Conservation (phyloP, 352 stramenopile species). For the Pythium insidiosum region DNA sequence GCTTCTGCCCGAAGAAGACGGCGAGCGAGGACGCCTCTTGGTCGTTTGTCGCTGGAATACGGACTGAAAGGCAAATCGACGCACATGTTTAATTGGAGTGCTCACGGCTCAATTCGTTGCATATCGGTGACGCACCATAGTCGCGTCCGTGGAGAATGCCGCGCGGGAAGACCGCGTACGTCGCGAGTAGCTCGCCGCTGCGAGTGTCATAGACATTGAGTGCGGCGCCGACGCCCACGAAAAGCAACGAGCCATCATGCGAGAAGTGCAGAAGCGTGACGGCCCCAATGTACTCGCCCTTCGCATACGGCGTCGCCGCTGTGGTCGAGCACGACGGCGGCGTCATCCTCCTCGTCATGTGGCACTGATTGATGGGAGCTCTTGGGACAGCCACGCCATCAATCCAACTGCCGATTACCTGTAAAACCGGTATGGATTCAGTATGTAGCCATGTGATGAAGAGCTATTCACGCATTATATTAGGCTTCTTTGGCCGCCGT, state of each 20-base stretch:
- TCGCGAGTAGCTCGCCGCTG: conserved; percentile 32
- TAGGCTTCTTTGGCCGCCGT: conserved; percentile 14
- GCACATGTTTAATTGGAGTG: too few species aligned
- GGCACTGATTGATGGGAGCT: conserved; percentile 2
- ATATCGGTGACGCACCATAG: conserved; percentile 22
- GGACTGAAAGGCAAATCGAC: too few species aligned
- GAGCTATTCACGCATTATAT: background rate
- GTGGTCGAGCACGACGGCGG: background rate
- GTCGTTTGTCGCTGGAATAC: too few species aligned
- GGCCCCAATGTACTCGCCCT: conserved; percentile 74
- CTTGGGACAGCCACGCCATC: conserved; percentile 10
- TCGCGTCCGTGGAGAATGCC: conserved; percentile 76
- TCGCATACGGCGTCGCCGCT: conserved; percentile 16
- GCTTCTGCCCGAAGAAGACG: conserved; percentile 80
- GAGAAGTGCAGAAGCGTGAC: conserved; percentile 81
- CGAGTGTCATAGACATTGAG: conserved; percentile 58
- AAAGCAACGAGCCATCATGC: conserved; percentile 52
- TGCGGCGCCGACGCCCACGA: conserved; percentile 55
- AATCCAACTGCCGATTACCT: conserved; percentile 7
- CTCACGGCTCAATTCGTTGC: too few species aligned
- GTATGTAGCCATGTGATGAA: conserved; percentile 11
- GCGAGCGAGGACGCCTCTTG: conserved; percentile 13
- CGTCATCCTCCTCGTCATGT: conserved; percentile 1
- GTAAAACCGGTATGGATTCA: conserved; percentile 1
- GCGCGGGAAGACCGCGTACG: conserved; percentile 37